Evolutionary conservation across 768 basidiomycete species (phyloP).

Genomic region (Russula compacta): DNA sequence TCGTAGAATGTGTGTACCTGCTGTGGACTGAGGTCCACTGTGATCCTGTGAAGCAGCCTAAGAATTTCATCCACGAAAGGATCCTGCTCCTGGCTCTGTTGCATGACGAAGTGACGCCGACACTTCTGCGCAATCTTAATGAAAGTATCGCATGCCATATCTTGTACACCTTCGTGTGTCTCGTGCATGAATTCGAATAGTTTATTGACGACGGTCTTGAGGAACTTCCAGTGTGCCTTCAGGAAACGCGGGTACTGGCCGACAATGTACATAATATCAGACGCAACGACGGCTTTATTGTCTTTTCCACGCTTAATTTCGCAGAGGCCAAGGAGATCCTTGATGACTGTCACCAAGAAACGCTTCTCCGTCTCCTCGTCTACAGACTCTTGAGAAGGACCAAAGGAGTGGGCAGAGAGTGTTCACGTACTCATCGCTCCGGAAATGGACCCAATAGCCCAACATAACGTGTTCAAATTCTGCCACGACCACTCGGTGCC

Average conservation of each 20-base stretch:
- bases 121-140: constrained; percentile 99
- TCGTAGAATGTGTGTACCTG: constrained; percentile 99
- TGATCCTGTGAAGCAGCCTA: constrained; percentile 84
- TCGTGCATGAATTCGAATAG: constrained; percentile 99
- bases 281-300: constrained; percentile 98
- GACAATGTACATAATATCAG: constrained; percentile 97
- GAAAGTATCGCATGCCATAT: constrained; percentile 99
- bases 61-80: constrained; percentile 98
- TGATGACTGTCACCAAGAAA: constrained; percentile 97
- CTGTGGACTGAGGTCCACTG: constrained; percentile 86
- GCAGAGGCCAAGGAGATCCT: constrained; percentile 92
- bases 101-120: constrained; percentile 96
- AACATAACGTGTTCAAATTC: constrained; percentile 96
- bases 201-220: constrained; percentile 99
- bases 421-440: constrained; percentile 88
- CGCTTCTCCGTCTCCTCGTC: constrained; percentile 99
- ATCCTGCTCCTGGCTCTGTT: constrained; percentile 92
- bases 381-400: constrained; percentile 26
- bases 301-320: constrained; percentile 99
- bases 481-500: constrained; percentile 99
- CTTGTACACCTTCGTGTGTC: constrained; percentile 98
- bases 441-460: constrained; percentile 99
- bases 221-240: constrained; percentile 99
- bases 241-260: constrained; percentile 99
- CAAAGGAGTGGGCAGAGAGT: neutral